Percentiles rank a stretch among this genome's conserved stretches.
phyloP scores from a whole-genome alignment of 495 filamentous ascomycete genomes.

The Daldinia vernicosa region DNA sequence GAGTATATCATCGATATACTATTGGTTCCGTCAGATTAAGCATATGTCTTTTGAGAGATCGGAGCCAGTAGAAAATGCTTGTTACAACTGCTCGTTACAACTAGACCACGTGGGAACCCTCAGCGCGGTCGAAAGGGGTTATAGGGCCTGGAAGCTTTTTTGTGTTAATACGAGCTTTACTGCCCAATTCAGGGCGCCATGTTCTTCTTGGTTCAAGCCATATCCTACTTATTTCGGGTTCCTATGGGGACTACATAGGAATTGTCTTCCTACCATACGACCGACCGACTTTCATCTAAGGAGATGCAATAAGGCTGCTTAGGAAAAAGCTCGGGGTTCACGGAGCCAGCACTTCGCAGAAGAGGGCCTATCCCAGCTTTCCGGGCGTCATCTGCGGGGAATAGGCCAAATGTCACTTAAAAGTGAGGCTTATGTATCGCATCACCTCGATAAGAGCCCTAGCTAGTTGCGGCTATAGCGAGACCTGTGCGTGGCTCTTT shows the following conservation, averaged over 20 bases:
- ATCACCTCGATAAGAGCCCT: neutral
- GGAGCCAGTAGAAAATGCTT: neutral
- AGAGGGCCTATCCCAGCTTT: neutral
- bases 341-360: neutral
- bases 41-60: neutral
- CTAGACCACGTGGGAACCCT: neutral
- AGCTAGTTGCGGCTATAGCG: neutral
- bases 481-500: neutral
- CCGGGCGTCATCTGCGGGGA: neutral
- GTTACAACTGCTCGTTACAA: no score
- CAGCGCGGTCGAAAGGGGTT: neutral
- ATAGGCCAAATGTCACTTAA: conserved; percentile 1
- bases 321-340: neutral
- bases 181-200: neutral
- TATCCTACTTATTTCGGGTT: neutral
- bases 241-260: neutral
- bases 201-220: neutral
- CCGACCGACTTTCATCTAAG: neutral
- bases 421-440: conserved; percentile 15
- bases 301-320: neutral
- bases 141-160: neutral
- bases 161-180: neutral
- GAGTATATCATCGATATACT: neutral
- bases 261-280: neutral
- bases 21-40: neutral